Conservation (phyloP, 345 rosid genomes). For the Syzygium grande region DNA sequence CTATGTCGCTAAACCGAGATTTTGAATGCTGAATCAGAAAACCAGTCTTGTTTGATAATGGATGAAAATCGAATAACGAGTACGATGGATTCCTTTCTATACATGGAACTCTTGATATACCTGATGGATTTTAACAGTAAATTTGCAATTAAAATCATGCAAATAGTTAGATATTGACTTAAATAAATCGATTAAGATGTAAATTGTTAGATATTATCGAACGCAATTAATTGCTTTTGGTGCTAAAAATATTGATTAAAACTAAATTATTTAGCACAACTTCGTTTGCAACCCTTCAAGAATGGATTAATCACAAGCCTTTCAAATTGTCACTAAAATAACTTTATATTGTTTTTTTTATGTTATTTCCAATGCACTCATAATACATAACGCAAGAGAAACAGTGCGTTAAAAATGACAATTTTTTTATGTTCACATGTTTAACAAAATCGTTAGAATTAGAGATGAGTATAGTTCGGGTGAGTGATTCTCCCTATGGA, state of each 20-base stretch:
- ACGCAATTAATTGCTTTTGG: neutral
- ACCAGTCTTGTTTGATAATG: accelerated
- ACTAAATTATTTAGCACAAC: neutral
- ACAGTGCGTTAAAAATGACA: neutral
- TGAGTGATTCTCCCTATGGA: too few relatives aligned
- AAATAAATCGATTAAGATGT: too few relatives aligned
- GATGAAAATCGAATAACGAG: neutral
- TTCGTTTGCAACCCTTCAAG: neutral
- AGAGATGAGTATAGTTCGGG: too few relatives aligned
- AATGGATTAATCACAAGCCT: neutral
- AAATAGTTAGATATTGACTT: neutral
- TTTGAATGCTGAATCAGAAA: neutral
- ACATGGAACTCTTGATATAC: neutral
- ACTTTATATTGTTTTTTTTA: neutral
- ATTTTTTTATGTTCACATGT: too few relatives aligned
- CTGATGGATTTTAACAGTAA: neutral
- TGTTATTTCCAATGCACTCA: neutral
- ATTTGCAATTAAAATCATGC: neutral
- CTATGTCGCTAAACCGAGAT: neutral
- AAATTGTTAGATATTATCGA: neutral
- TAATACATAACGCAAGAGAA: neutral
- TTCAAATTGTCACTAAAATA: neutral
- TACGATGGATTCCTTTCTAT: neutral
- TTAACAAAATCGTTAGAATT: too few relatives aligned
- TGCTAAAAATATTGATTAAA: too few relatives aligned